Evolutionary conservation across 495 filamentous ascomycete species (phyloP).

Genomic region (Aspergillus cristatus): DNA sequence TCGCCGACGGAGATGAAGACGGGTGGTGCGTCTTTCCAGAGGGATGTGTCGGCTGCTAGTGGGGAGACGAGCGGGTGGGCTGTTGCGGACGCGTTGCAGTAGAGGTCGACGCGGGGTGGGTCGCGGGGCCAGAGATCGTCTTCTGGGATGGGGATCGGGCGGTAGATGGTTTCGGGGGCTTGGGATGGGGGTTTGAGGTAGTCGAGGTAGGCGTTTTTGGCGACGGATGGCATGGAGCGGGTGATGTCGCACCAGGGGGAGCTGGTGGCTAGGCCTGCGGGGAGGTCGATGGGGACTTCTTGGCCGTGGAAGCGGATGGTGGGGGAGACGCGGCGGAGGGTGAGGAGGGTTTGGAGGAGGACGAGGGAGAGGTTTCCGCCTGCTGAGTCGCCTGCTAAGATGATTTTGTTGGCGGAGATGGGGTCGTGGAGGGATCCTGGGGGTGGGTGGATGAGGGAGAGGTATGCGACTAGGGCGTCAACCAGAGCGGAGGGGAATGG

Average conservation of each 20-base stretch:
- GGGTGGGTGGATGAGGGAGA: conserved; percentile 74
- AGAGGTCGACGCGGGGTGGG: conserved; percentile 63
- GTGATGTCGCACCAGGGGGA: conserved; percentile 75
- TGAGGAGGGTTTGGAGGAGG: conserved; percentile 65
- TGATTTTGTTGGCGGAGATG: conserved; percentile 59
- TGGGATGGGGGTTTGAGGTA: conserved; percentile 52
- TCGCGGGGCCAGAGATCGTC: conserved; percentile 63
- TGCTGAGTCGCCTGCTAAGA: conserved; percentile 80
- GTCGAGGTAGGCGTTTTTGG: conserved; percentile 56
- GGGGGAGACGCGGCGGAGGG: conserved; percentile 48
- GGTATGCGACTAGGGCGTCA: conserved; percentile 75
- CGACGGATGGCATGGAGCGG: conserved; percentile 61
- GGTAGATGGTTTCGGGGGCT: conserved; percentile 21
- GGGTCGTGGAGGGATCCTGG: conserved; percentile 61
- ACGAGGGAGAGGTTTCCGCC: conserved; percentile 69
- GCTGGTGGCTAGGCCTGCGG: conserved; percentile 54
- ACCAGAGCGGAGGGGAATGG: conserved; percentile 77
- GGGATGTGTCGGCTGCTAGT: conserved; percentile 41
- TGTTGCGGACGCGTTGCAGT: conserved; percentile 51
- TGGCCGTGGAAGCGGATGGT: conserved; percentile 56
- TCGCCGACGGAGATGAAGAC: conserved; percentile 67
- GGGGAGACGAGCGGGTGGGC: conserved; percentile 70
- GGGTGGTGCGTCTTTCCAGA: conserved; percentile 63
- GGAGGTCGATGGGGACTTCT: conserved; percentile 52
- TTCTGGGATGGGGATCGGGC: conserved; percentile 26